Conservation (phyloP, 2,329 filamentous ascomycete species). For the Sporothrix dimorphospora region DNA sequence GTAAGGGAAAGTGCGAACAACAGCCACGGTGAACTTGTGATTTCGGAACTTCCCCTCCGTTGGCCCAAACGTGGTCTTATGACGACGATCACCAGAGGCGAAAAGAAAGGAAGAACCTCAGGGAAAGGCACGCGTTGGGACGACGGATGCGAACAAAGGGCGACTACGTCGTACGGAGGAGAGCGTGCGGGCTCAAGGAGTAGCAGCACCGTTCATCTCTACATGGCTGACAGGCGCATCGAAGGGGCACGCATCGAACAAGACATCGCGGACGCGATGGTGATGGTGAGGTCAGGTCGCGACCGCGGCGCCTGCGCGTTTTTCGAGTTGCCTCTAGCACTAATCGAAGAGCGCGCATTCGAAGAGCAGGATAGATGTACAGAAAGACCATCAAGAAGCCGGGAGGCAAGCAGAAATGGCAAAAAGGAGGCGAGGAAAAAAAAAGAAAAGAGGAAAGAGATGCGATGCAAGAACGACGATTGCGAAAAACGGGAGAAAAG, state of each 20-base stretch:
- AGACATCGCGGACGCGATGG: neutral
- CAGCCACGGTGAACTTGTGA: neutral
- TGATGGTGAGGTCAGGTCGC: neutral
- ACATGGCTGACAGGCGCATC: too few species aligned
- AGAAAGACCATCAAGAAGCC: neutral
- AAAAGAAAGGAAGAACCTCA: neutral
- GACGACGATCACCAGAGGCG: neutral
- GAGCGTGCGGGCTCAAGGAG: too few species aligned
- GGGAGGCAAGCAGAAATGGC: neutral
- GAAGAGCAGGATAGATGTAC: neutral
- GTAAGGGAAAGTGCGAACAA: neutral
- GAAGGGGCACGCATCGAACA: too few species aligned
- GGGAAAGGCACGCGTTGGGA: neutral
- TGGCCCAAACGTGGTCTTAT: conserved; percentile 1
- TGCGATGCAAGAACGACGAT: conserved; percentile 22
- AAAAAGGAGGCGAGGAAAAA: neutral
- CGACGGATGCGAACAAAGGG: neutral
- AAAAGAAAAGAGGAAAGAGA: conserved; percentile 33
- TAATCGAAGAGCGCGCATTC: too few species aligned
- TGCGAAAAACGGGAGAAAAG: conserved; percentile 32
- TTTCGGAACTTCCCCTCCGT: neutral
- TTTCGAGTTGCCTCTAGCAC: neutral
- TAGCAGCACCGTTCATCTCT: neutral
- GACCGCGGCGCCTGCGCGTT: too few species aligned
- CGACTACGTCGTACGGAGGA: neutral